These are phyloP conservation scores for Saksenaea oblongispora DNA, from an alignment of 371 early-diverging fungal genomes.

Conservation along the genomic window DNA sequence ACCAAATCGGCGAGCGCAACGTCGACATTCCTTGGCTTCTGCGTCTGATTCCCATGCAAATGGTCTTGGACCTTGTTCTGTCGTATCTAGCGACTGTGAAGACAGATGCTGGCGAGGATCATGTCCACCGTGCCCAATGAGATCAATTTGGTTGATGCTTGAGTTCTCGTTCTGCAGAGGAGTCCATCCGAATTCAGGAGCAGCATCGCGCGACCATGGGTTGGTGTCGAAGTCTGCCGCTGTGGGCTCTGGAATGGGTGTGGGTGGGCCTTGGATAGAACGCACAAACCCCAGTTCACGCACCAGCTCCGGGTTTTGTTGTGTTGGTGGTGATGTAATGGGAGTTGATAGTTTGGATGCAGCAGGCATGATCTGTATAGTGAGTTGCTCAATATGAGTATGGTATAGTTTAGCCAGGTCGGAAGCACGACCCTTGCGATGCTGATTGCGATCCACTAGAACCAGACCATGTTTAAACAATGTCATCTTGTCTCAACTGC, in stretches of 20 bases:
- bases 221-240: constrained; percentile 25
- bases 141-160: constrained; percentile 23
- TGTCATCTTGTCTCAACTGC: not conserved
- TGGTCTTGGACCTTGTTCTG: constrained; percentile 1
- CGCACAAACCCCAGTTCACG: constrained; percentile 39
- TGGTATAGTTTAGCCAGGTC: constrained; percentile 48
- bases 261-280: constrained; percentile 1
- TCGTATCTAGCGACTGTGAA: not conserved
- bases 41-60: constrained; percentile 71
- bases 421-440: constrained; percentile 55
- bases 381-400: constrained; percentile 52
- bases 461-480: not conserved
- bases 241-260: not conserved
- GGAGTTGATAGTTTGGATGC: constrained; percentile 35
- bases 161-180: constrained; percentile 14
- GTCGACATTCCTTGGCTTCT: constrained; percentile 57
- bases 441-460: constrained; percentile 57
- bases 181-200: not conserved
- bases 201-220: constrained; percentile 29
- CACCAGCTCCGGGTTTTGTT: constrained; percentile 42
- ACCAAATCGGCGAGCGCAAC: constrained; percentile 62
- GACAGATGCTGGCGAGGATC: not conserved
- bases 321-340: constrained; percentile 29
- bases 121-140: constrained; percentile 24
- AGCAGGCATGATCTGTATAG: constrained; percentile 28